Evolutionary conservation across 148 eudicot genomes (phyloP).

Genomic region (Amaranthus hypochondriacus): DNA sequence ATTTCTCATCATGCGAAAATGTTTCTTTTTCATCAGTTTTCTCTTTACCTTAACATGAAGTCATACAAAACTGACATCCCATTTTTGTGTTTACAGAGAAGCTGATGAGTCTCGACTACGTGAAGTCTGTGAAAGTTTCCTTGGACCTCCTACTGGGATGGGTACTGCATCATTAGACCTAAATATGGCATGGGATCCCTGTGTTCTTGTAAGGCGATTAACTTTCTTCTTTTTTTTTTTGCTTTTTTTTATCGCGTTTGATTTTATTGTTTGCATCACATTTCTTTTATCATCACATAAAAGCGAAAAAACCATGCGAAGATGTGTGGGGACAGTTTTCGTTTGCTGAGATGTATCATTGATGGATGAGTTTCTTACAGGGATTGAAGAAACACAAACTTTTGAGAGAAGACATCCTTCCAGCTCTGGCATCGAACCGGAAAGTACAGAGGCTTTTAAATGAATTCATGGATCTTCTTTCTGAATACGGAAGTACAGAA

Average conservation of each 20-base stretch:
- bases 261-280: no score
- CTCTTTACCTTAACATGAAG: no score
- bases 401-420: slow-evolving; percentile 89
- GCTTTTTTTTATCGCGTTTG: no score
- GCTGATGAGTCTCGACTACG: slow-evolving; percentile 88
- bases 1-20: neutral
- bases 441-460: slow-evolving; percentile 88
- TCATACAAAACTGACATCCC: neutral
- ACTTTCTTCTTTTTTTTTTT: neutral
- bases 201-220: slow-evolving; percentile 59
- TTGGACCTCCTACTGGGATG: slow-evolving; percentile 97
- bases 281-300: neutral
- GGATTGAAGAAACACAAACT: slow-evolving; percentile 92
- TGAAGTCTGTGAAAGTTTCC: slow-evolving; percentile 91
- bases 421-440: slow-evolving; percentile 90
- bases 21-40: neutral
- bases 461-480: slow-evolving; percentile 91
- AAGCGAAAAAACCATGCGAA: neutral
- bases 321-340: neutral
- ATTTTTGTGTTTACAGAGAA: slow-evolving; percentile 44
- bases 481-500: slow-evolving; percentile 64
- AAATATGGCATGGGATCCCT: slow-evolving; percentile 81
- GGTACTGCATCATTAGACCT: slow-evolving; percentile 40
- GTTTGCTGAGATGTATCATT: neutral
- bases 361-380: slow-evolving; percentile 34